A percentile compares a stretch with the other conserved stretches of the same genome.
Evolutionary conservation across 2,329 filamentous ascomycete genomes (phyloP).

Genomic region (Clathrospora elynae): DNA sequence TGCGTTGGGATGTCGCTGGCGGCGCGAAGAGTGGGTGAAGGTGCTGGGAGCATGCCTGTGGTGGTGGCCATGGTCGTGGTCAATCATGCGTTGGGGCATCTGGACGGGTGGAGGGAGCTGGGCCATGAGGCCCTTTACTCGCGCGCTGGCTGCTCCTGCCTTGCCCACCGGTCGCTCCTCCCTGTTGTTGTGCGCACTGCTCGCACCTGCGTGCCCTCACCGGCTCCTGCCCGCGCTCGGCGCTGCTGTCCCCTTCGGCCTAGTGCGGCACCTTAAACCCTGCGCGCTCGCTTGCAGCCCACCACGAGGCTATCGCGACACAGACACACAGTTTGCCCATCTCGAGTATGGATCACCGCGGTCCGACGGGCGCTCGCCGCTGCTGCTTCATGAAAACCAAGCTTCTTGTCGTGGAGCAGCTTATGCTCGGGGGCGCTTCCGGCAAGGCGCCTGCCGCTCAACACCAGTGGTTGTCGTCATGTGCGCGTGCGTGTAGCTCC

Average conservation of each 20-base stretch:
- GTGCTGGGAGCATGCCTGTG: constrained; percentile 11
- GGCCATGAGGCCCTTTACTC: constrained; percentile 13
- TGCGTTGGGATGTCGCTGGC: neutral
- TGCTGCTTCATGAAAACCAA: constrained; percentile 7
- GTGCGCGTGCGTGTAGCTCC: constrained; percentile 3
- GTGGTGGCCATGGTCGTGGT: neutral
- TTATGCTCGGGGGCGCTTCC: neutral
- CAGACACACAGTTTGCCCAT: constrained; percentile 24
- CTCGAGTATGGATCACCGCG: constrained; percentile 20
- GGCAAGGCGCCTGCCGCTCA: constrained; percentile 1
- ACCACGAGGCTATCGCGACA: constrained; percentile 19
- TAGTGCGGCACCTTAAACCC: constrained; percentile 15
- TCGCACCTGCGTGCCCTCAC: constrained; percentile 2
- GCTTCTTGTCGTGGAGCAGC: constrained; percentile 14
- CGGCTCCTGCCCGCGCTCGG: constrained; percentile 10
- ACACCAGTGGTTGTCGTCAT: constrained; percentile 6
- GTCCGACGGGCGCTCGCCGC: constrained; percentile 11
- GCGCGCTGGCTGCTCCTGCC: constrained; percentile 4
- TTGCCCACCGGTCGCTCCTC: neutral
- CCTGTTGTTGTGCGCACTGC: neutral
- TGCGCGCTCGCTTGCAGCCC: constrained; percentile 20
- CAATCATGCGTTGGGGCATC: neutral
- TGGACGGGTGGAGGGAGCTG: neutral
- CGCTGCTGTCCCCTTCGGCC: constrained; percentile 12
- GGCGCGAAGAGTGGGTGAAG: constrained; percentile 1